Base-by-base conservation (phyloP, 2,329 filamentous ascomycete species). In the Penicillium sp. region DNA sequence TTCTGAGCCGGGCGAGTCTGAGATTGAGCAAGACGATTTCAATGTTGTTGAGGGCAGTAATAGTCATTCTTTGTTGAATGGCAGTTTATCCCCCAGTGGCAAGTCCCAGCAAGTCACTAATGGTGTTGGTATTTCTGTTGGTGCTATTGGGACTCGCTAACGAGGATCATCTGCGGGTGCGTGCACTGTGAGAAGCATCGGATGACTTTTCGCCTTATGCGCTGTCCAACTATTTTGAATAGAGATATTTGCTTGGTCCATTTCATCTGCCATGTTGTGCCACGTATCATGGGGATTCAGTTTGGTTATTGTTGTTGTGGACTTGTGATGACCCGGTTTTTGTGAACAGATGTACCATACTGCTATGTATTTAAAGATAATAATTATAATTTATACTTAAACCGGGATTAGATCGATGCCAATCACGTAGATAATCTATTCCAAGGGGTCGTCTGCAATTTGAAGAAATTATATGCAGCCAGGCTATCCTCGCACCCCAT, bases 1-100 rank as follows among this genome's bases (percentile, higher is more conserved):
- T 7, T 65, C 62, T 12, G 62, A 63, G 45, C 6, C 47, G 4
- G 57, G 62, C 25, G 61, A 65, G 22, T 51, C 56, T 30, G 61
- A 56, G 2, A 93, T 73, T 85, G 75, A 26, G 88, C 84, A 10
- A 83, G 81, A 12, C 82, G n/a, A 33, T 14, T 14, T 4, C 38
- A 54, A 44, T 12, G 11, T 14, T 31, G 19, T 17, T 16, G 44
- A 19, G 12, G 16, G 12, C 1, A 8, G 35, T 19, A 26, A 44
- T 35, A 35, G 22, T 5, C 44, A 56, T 31, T 16, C 17, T 25
- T 31, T 36, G 16, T n/a, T 19, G 36, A 49, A 53, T 30, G 35
- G 43, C 11, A 26, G 8, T 36, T 26, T 17, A 26, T 25, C 22
- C 4, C 28, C 28, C 5, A 50, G 22, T 42, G 36, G 19, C 6